Base-by-base conservation (phyloP, 1,284 basidiomycete species). In the Sporisorium sorghi region DNA sequence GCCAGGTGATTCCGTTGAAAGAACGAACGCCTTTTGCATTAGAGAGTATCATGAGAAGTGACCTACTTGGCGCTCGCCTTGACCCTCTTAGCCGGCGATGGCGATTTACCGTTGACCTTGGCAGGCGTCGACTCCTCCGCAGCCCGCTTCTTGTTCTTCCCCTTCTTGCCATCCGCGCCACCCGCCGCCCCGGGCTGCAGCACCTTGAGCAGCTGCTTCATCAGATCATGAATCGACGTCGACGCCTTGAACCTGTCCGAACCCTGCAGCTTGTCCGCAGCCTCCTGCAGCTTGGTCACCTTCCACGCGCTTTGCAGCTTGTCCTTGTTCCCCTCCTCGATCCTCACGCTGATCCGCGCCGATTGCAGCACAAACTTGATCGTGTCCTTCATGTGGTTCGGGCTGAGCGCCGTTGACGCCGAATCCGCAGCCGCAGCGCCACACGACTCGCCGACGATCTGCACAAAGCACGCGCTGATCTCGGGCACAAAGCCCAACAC, bases 341-440 rank as follows among this genome's bases (percentile, higher is more conserved):
- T 81, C 23, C 86, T 87, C 64, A 88, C 88, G 48, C 90, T 89
- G 63, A 91, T 89, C 53, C 93, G 89, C 12, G 90, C 87, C 35
- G 89, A 89, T 21, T 89, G 85, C 8, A 93, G 86, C 0, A 87
- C 90, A 54, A 93, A 86, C 84, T 93, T 95, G 67, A 93, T 85
- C 15, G 93, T 85, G 30, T 93, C 92, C 85, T 93, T 96, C 79
- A 92, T 84, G 62, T 93, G 90, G 9, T 89, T 85, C 1, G 91
- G 87, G 28, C 89, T 91, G 58, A 92, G 44, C 40, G 58, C 21
- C 6, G n/a, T n/a, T n/a, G 58, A 28, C 2, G 53, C 85, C 5
- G 86, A 51, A n/a, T n/a, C n/a, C n/a, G n/a, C n/a, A n/a, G n/a
- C n/a, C 5, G 58, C 85, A 15, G 87, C 86, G 23, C 88, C 86